Evolutionary conservation across 1,139 yeast genomes (phyloP), one percentile per base, ranked within the genome.

Genomic region (Scheffersomyces lignicola): DNA sequence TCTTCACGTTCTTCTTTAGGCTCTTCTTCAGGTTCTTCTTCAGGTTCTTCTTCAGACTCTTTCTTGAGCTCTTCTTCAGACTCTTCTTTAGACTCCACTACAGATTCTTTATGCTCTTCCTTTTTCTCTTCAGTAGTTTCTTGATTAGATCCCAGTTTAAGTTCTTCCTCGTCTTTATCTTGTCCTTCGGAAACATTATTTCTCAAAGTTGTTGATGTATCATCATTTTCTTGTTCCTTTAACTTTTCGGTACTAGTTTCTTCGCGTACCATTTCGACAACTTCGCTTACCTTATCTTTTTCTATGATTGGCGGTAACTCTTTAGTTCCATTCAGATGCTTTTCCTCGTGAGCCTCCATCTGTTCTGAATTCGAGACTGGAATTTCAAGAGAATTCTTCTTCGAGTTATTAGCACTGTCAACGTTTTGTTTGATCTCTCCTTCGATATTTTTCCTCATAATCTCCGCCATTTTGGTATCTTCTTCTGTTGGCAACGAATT

Each of bases 401-500:
- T 7, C 8, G 26, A 23, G 11, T 26, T 26, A 15, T 7, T 24
- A 21, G 35, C 24, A 24, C 32, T 36, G 35, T 29, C 23, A 29
- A 21, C 34, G 6, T 31, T 29, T 12, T 28, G 23, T 14, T 29
- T 29, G 11, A 13, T 16, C 24, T 52, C 63, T 6, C 49, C 57
- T 29, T 58, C 60, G 9, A 69, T 64, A 41, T 66, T 70, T 24
- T 56, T 54, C 38, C 65, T 60, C 78, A 73, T 73, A 1, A 63
- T 52, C 35, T 62, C 62, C 27, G 70, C 77, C 78, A 74, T 73
- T 36, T 56, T 56, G 3, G 60, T 49, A 41, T 75, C 80, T 41
- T 75, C 80, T 10, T 68, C 65, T 0, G 80, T 74, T 1, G 75
- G 68, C 47, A 78, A 58, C 2, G 76, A 66, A 47, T 80, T 78